Conservation (phyloP, 805 yeast species). For the Metschnikowia cerradonensis region DNA sequence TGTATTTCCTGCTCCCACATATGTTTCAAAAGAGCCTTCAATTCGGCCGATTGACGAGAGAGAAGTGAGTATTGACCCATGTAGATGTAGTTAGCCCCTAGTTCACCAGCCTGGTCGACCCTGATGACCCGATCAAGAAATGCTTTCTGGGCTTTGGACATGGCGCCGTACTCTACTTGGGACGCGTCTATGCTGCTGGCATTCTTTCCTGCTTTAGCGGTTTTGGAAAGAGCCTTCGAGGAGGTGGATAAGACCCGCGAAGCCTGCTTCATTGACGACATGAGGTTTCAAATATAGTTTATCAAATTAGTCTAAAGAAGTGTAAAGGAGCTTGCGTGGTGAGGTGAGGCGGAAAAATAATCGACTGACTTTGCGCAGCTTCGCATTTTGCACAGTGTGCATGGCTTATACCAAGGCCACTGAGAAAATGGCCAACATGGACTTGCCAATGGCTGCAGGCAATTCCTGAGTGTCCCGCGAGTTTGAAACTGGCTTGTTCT, state of each 20-base stretch:
- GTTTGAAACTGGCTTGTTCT: conserved; percentile 49
- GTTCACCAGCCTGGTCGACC: conserved; percentile 97
- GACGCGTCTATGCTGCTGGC: not conserved
- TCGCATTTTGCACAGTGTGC: not conserved
- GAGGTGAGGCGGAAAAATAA: conserved; percentile 1
- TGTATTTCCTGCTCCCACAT: conserved; percentile 99
- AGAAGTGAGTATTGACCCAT: conserved; percentile 83
- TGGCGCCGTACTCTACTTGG: conserved; percentile 30
- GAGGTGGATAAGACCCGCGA: conserved; percentile 2
- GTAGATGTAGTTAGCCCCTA: conserved; percentile 92
- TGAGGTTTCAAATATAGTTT: not conserved
- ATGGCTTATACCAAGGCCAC: not conserved
- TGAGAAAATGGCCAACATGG: conserved; percentile 44
- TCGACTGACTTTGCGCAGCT: conserved; percentile 3
- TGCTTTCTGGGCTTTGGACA: conserved; percentile 58
- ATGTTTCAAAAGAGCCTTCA: conserved; percentile 78
- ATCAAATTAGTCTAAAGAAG: no score
- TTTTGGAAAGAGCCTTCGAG: conserved; percentile 5
- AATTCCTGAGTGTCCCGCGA: conserved; percentile 62
- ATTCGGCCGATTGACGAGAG: conserved; percentile 62
- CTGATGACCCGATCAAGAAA: conserved; percentile 71
- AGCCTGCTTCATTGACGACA: not conserved
- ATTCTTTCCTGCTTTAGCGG: conserved; percentile 1
- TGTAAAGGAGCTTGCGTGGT: not conserved
- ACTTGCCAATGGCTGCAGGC: conserved; percentile 44